Base-by-base conservation (phyloP, 352 stramenopile genomes). In the Phytophthora tentaculata region DNA sequence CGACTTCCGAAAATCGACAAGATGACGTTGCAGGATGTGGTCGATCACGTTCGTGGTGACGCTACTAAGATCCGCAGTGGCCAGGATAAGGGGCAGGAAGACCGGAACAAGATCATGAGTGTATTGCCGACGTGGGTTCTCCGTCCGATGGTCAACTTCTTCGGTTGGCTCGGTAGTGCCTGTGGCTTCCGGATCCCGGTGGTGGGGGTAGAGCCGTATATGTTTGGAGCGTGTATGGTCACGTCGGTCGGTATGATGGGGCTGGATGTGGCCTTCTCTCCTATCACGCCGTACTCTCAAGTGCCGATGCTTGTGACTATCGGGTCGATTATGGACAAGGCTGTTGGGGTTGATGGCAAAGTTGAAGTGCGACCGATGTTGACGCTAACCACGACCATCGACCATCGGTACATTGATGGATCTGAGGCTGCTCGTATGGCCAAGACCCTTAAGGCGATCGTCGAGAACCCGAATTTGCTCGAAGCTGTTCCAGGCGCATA, bases 241-340 rank as follows among this genome's bases (percentile, higher is more conserved):
- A 92, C 82, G 37, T 90, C 84, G 2, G 81, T 91, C 7, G 82
- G 84, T 2, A 87, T 89, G 77, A 88, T 90, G 81, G 81, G 80
- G 12, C 69, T 91, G 41, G 85, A 91, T 54, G 58, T 91, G 17
- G 83, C 81, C 19, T 91, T 89, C 43, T 82, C 81, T 1, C 81
- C 83, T 2, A 83, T 92, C 32, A 86, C 80, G 16, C 80, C 83
- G 45, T 91, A 85, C 63, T 69, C 80, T 23, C 79, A 91, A 53
- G 77, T 78, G 16, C 81, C 83, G 17, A 84, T 92, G 80, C 74
- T 94, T 17, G 69, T 94, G 23, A 89, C 78, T 9, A 77, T 94
- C 55, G 85, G 83, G 17, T 76, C 81, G 3, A 86, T 90, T 68
- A 75, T 80, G 61, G 81, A 91, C 67, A 88, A 81, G 60, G 67